Conservation (phyloP, 2,329 filamentous ascomycete genomes). For the Drechmeria coniospora region DNA sequence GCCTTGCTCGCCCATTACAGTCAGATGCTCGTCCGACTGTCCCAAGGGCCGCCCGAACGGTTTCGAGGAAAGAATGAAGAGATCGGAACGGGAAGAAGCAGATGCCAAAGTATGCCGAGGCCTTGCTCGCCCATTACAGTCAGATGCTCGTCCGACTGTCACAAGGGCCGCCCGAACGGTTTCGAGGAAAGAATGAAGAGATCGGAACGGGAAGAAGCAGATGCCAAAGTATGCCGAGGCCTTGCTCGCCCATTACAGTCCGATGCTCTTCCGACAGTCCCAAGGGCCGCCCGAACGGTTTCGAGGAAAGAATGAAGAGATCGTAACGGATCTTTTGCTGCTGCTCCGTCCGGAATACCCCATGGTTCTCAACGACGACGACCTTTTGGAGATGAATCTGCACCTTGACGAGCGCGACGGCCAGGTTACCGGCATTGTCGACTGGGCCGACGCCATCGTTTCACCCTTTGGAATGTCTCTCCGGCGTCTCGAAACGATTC, state of each 20-base stretch:
- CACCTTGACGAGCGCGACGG: constrained; percentile 11
- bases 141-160: constrained; percentile 5
- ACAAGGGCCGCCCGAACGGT: constrained; percentile 3
- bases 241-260: constrained; percentile 4
- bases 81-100: too few species aligned
- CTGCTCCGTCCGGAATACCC: constrained; percentile 8
- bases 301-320: constrained; percentile 4
- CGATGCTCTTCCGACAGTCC: constrained; percentile 5
- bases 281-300: constrained; percentile 4
- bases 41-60: constrained; percentile 8
- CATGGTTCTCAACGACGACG: constrained; percentile 11
- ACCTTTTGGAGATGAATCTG: constrained; percentile 15
- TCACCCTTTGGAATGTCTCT: constrained; percentile 14
- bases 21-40: constrained; percentile 2
- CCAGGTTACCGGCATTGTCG: constrained; percentile 12
- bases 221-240: background rate
- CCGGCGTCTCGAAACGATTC: constrained; percentile 8
- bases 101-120: too few species aligned
- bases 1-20: background rate
- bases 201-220: constrained; percentile 2
- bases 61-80: constrained; percentile 6
- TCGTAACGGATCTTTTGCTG: constrained; percentile 4
- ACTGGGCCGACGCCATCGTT: constrained; percentile 12
- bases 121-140: background rate
- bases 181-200: constrained; percentile 5